phyloP scores from a whole-genome alignment of 441 rosid genomes.

The Bocquillonia castaneifolia region DNA sequence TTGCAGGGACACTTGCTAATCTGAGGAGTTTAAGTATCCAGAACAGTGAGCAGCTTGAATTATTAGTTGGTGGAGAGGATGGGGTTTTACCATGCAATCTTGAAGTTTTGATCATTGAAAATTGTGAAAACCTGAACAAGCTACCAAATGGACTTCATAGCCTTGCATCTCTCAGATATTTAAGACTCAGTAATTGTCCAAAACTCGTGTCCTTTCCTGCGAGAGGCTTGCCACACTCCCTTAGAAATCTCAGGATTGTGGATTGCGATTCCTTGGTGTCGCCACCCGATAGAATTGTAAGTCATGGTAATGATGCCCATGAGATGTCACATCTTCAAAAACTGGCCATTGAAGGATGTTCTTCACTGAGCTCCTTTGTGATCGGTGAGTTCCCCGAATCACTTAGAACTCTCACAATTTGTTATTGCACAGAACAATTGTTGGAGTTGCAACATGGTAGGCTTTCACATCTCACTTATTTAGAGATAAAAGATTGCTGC shows the following conservation, averaged over 20 bases:
- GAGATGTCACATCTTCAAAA: background rate
- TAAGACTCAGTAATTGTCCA: too few species aligned
- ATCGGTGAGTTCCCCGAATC: constrained; percentile 2
- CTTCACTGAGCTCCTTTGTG: background rate
- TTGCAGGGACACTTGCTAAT: background rate
- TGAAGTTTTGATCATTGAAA: too few species aligned
- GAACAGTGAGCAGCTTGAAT: background rate
- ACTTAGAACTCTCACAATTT: constrained; percentile 13
- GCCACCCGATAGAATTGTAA: background rate
- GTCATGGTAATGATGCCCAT: background rate
- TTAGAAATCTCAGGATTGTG: too few species aligned
- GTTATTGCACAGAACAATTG: constrained; percentile 5
- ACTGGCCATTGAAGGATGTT: background rate
- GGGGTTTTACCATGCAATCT: too few species aligned
- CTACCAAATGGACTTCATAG: too few species aligned
- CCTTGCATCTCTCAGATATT: too few species aligned
- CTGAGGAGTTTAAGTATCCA: background rate
- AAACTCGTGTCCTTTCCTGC: too few species aligned
- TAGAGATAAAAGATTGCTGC: constrained; percentile 13
- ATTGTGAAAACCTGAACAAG: too few species aligned
- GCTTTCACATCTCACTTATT: constrained; percentile 19
- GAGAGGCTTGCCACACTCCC: too few species aligned
- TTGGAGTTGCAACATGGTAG: constrained; percentile 7
- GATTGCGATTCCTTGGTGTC: too few species aligned
- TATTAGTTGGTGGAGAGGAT: too few species aligned